A percentile compares a stretch with the other conserved stretches of the same genome.
Conservation (phyloP, 2,329 filamentous ascomycete species). For the Diplocarpon mali region DNA sequence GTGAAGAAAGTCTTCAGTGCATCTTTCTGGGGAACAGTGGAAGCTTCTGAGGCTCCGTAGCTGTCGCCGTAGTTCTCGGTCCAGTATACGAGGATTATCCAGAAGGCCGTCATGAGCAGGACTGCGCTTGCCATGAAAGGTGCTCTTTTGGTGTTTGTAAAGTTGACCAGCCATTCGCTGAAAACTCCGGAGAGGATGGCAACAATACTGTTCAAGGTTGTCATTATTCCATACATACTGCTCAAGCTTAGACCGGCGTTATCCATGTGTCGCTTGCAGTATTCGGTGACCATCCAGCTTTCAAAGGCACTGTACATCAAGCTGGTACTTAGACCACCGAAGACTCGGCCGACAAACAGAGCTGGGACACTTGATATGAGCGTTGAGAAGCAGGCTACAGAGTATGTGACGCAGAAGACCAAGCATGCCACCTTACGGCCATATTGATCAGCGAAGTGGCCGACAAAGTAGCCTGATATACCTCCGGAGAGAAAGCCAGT, state of each 20-base stretch:
- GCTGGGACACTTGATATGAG: slow-evolving; percentile 33
- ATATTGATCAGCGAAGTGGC: slow-evolving; percentile 25
- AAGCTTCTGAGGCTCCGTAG: slow-evolving; percentile 7
- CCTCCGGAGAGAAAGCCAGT: slow-evolving; percentile 26
- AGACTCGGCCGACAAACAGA: slow-evolving; percentile 40
- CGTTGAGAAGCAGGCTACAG: slow-evolving; percentile 41
- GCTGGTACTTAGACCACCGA: slow-evolving; percentile 45
- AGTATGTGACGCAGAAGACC: slow-evolving; percentile 42
- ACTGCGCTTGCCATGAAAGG: slow-evolving; percentile 39
- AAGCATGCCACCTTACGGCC: slow-evolving; percentile 40
- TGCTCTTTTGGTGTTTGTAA: slow-evolving; percentile 37
- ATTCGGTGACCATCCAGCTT: slow-evolving; percentile 52
- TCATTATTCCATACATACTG: slow-evolving; percentile 41
- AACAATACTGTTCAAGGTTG: slow-evolving; percentile 42
- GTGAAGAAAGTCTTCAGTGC: slow-evolving; percentile 20
- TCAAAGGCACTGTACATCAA: slow-evolving; percentile 49
- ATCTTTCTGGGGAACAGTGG: slow-evolving; percentile 12
- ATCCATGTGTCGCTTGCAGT: slow-evolving; percentile 35
- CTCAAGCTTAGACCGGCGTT: slow-evolving; percentile 35
- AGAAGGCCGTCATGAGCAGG: slow-evolving; percentile 33
- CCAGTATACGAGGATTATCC: slow-evolving; percentile 38
- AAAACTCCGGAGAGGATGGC: slow-evolving; percentile 43
- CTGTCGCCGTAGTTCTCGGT: slow-evolving; percentile 39
- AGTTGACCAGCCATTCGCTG: slow-evolving; percentile 39
- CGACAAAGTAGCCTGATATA: slow-evolving; percentile 25